Conservation (phyloP, 345 rosid species). For the Citrus hindsii region DNA sequence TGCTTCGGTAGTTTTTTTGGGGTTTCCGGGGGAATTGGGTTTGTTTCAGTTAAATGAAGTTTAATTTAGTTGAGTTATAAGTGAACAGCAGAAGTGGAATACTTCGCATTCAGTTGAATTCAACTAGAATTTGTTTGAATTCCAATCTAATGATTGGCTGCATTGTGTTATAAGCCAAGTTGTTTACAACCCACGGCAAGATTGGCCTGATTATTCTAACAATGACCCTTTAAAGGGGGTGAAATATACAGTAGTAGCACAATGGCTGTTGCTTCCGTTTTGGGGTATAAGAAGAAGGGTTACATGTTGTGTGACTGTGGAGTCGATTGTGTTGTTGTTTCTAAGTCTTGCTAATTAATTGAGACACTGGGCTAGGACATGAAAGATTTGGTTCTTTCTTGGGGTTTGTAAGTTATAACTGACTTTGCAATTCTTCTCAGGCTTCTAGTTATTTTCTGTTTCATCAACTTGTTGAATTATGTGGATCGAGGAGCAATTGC, state of each 20-base stretch:
- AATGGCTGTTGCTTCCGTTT: background rate
- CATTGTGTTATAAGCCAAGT: background rate
- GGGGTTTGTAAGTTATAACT: background rate
- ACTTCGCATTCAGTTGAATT: background rate
- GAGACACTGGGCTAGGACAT: no score
- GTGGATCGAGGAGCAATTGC: slow-evolving; percentile 95
- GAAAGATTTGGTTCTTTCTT: background rate
- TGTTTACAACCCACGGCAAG: background rate
- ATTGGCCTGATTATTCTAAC: background rate
- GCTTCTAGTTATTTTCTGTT: slow-evolving; percentile 75
- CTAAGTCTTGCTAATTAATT: background rate
- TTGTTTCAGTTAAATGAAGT: background rate
- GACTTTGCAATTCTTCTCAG: slow-evolving; percentile 34
- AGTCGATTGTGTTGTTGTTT: background rate
- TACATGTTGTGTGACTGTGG: background rate
- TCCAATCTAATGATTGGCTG: background rate
- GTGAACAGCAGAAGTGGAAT: background rate
- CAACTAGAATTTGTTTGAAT: background rate
- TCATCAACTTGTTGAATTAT: slow-evolving; percentile 78
- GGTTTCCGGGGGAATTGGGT: background rate
- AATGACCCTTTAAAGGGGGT: background rate
- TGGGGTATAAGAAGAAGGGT: background rate
- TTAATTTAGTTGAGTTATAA: background rate
- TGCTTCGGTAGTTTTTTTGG: background rate
- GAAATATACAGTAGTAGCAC: background rate